These are phyloP conservation scores for Chlorella ohadii DNA, from an alignment of 139 green algal species.

Conservation along the genomic window DNA sequence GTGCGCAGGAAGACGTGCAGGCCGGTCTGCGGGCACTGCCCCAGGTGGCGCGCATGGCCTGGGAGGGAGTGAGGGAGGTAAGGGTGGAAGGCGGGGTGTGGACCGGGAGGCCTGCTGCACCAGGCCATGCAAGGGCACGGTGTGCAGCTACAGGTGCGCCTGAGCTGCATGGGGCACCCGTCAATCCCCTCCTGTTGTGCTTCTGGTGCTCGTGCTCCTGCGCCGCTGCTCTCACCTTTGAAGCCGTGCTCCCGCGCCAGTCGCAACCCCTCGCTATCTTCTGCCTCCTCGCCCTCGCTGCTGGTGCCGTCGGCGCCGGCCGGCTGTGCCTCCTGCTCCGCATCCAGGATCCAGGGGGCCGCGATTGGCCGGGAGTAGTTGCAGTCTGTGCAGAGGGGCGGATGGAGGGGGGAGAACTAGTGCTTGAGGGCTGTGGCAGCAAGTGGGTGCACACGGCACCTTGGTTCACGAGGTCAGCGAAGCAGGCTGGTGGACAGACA, in stretches of 20 bases:
- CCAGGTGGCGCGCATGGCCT: constrained; percentile 22
- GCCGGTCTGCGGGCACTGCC: not conserved
- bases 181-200: too few relatives aligned
- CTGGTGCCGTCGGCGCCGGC: not conserved
- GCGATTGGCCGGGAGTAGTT: not conserved
- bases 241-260: too few relatives aligned
- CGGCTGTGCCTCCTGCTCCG: not conserved
- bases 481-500: not conserved
- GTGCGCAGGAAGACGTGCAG: constrained; percentile 50
- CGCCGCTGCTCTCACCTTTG: too few relatives aligned
- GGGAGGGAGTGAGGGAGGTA: not conserved
- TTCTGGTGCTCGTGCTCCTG: too few relatives aligned
- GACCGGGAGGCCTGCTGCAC: too few relatives aligned
- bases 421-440: not conserved
- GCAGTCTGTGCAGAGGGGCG: not conserved
- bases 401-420: not conserved
- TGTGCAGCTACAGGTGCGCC: too few relatives aligned
- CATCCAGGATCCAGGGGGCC: not conserved
- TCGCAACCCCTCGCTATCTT: too few relatives aligned
- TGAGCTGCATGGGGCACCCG: too few relatives aligned
- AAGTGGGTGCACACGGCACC: too few relatives aligned
- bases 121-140: too few relatives aligned
- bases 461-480: too few relatives aligned
- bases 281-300: too few relatives aligned
- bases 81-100: not conserved